Percentiles rank a stretch among this genome's conserved stretches.
Evolutionary conservation across 1,139 yeast genomes (phyloP).

Genomic region (Debaryomycetaceae sp.): DNA sequence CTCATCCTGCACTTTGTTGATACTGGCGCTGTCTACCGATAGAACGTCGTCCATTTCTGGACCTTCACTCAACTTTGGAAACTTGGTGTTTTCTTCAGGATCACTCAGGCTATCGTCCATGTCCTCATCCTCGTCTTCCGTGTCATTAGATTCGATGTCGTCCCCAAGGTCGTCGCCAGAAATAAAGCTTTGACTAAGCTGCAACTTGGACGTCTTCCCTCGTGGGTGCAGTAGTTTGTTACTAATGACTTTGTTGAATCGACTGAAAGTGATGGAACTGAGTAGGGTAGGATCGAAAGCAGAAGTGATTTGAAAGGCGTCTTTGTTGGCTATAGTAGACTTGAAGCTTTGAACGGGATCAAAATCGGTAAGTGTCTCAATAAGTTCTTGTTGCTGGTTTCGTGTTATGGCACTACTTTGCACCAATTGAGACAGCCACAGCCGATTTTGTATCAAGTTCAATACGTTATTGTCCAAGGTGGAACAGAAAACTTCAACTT

Average conservation of each 20-base stretch:
- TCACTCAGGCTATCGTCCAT: conserved; percentile 23
- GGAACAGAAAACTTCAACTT: conserved; percentile 61
- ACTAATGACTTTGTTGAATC: not conserved
- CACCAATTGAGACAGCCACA: conserved; percentile 40
- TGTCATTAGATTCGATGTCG: not conserved
- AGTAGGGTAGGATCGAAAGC: not conserved
- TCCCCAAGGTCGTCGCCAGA: not conserved
- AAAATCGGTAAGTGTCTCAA: not conserved
- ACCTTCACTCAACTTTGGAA: not conserved
- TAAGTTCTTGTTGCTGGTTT: conserved; percentile 3
- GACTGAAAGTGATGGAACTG: not conserved
- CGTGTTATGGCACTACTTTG: conserved; percentile 2
- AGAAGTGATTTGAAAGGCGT: not conserved
- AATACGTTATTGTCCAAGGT: conserved; percentile 48
- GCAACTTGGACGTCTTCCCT: not conserved
- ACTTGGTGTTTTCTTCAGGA: conserved; percentile 9
- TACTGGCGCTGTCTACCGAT: conserved; percentile 13
- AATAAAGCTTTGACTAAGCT: not conserved
- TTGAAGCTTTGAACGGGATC: not conserved
- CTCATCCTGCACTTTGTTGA: conserved; percentile 5
- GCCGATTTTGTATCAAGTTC: conserved; percentile 44
- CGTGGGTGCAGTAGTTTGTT: not conserved
- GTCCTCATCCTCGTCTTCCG: conserved; percentile 11
- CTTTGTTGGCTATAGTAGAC: not conserved
- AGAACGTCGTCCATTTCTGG: conserved; percentile 14